phyloP scores from a whole-genome alignment of 2,329 filamentous ascomycete genomes.

The Venturia nashicola region DNA sequence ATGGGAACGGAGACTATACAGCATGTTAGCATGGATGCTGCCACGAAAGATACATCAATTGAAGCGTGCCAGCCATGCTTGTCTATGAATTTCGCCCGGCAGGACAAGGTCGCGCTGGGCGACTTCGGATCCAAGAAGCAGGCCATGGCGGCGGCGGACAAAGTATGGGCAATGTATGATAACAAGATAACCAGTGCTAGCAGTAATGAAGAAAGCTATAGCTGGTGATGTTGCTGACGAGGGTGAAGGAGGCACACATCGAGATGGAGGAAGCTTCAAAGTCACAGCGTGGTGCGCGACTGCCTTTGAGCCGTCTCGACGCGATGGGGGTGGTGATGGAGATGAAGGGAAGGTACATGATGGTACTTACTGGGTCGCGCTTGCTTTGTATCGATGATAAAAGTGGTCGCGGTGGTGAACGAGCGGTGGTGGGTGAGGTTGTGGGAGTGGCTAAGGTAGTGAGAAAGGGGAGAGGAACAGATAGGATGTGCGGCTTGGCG shows the following conservation, averaged over 20 bases:
- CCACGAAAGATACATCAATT: background rate
- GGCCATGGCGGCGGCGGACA: background rate
- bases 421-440: background rate
- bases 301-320: background rate
- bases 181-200: conserved; percentile 1
- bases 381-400: background rate
- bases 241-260: background rate
- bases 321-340: background rate
- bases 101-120: background rate
- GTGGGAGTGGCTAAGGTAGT: background rate
- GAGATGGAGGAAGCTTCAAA: background rate
- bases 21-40: background rate
- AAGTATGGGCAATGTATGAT: background rate
- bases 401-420: background rate
- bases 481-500: background rate
- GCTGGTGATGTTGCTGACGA: background rate
- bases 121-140: background rate
- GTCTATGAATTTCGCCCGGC: background rate
- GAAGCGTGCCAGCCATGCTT: conserved; percentile 7
- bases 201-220: conserved; percentile 1
- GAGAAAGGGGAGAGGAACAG: background rate
- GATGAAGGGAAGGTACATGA: background rate
- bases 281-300: background rate
- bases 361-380: background rate
- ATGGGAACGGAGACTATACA: background rate